These are phyloP conservation scores for Kalmanozyma brasiliensis DNA, from an alignment of 1,284 basidiomycete genomes.

Conservation along the genomic window DNA sequence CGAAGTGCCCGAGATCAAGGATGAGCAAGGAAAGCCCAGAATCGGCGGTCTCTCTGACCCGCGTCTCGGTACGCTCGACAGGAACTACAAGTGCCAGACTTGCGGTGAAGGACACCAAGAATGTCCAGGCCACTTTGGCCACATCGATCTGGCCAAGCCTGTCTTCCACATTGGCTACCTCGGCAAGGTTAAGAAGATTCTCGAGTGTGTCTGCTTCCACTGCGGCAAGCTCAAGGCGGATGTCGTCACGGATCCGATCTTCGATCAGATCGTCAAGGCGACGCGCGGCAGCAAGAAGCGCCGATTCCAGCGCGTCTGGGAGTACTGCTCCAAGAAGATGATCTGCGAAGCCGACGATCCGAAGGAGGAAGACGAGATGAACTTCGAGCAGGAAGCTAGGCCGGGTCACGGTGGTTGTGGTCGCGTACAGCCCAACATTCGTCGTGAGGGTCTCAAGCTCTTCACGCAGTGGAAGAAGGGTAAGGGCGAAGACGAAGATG, in stretches of 20 bases:
- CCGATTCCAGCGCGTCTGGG: constrained; percentile 66
- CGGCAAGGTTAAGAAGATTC: constrained; percentile 98
- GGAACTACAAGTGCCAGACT: constrained; percentile 99
- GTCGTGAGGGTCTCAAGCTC: constrained; percentile 95
- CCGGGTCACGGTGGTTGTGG: constrained; percentile 89
- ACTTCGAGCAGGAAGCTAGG: constrained; percentile 70
- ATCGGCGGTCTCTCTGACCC: constrained; percentile 94
- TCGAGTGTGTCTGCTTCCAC: constrained; percentile 98
- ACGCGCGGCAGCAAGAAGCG: constrained; percentile 61
- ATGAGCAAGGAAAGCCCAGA: constrained; percentile 87
- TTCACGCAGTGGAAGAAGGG: constrained; percentile 94
- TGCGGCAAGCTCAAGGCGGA: constrained; percentile 98
- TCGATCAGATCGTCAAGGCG: constrained; percentile 58
- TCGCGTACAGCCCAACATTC: constrained; percentile 85
- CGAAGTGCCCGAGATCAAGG: constrained; percentile 97
- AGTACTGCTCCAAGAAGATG: constrained; percentile 65
- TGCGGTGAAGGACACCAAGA: constrained; percentile 79
- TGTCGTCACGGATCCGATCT: constrained; percentile 66
- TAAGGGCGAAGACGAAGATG: constrained; percentile 86
- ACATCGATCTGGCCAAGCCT: constrained; percentile 94
- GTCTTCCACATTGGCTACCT: constrained; percentile 98
- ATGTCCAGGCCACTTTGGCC: constrained; percentile 94
- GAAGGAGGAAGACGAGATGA: constrained; percentile 64
- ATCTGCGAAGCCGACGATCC: constrained; percentile 75
- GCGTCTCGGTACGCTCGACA: constrained; percentile 95